Evolutionary conservation across 495 filamentous ascomycete species (phyloP), one percentile per base, ranked within the genome.

Genomic region (Xylaria telfairii): DNA sequence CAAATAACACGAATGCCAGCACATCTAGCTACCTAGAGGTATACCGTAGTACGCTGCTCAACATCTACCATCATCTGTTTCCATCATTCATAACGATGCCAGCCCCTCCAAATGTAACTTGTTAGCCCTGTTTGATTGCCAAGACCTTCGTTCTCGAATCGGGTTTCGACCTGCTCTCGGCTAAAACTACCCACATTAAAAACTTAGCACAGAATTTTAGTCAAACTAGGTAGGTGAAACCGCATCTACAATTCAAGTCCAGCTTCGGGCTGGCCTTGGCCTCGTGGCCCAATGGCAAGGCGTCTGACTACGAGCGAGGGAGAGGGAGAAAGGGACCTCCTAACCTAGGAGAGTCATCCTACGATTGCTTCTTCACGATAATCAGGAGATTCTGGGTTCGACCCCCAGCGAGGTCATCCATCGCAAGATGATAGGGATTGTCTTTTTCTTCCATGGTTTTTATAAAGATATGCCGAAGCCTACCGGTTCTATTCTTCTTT

Each of bases 221-320:
- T 30, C 8, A 5, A 49, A 12, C 21, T 49, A 49, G 21, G n/a
- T 49, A 19, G 19, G n/a, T n/a, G n/a, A n/a, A n/a, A n/a, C n/a
- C 46, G 6, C 21, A 12, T 49, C 46, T 24, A 9, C 47, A 51
- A 51, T 9, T 26, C 32, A 24, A 60, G 5, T 41, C 34, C 0
- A 8, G 34, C 34, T 61, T 37, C 30, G 28, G 17, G 13, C 17
- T 24, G 19, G 10, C 21, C 32, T 41, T 26, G 17, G 60, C 60
- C 60, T 64, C 61, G 61, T 64, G 61, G 61, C 61, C 61, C 61
- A 64, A 64, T 64, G 61, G 61, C 61, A 62, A 62, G 59, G 59
- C 59, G 59, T 62, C 59, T 62, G 59, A 62, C 59, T 62, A 62
- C 59, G 59, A 62, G 8, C 5, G 2, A 26, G 32, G 15, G 44